Conservation (phyloP, 2,329 filamentous ascomycete species). For the Fonsecaea pugnacius region DNA sequence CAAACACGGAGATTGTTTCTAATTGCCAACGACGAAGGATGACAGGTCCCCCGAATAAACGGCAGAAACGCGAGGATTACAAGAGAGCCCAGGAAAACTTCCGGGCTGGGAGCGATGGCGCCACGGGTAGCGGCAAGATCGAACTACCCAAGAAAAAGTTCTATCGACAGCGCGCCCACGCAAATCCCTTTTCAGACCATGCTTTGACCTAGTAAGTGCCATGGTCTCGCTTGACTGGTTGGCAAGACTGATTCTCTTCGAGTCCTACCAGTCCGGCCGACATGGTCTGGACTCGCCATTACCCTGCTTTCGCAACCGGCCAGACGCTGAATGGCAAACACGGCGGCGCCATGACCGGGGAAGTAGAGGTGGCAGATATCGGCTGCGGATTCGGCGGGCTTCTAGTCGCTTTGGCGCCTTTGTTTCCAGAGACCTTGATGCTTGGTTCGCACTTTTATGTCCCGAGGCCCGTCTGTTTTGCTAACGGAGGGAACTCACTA, state of each 20-base stretch:
- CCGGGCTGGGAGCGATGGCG: conserved; percentile 32
- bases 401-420: conserved; percentile 79
- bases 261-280: conserved; percentile 77
- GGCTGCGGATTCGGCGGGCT: conserved; percentile 95
- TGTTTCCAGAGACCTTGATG: conserved; percentile 79
- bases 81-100: conserved; percentile 53
- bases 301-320: conserved; percentile 69
- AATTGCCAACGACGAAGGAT: conserved; percentile 20
- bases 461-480: neutral
- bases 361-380: conserved; percentile 93
- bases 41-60: conserved; percentile 57
- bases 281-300: conserved; percentile 92
- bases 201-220: conserved; percentile 76
- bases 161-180: conserved; percentile 93
- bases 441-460: conserved; percentile 63
- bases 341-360: conserved; percentile 59
- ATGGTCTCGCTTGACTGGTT: neutral
- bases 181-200: conserved; percentile 98
- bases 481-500: conserved; percentile 42
- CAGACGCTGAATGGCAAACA: conserved; percentile 39
- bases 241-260: neutral
- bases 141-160: conserved; percentile 90
- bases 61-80: conserved; percentile 69
- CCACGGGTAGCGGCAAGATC: conserved; percentile 43
- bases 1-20: neutral